Conservation (phyloP, 2,329 filamentous ascomycete genomes). For the Dactylellina leptospora region DNA sequence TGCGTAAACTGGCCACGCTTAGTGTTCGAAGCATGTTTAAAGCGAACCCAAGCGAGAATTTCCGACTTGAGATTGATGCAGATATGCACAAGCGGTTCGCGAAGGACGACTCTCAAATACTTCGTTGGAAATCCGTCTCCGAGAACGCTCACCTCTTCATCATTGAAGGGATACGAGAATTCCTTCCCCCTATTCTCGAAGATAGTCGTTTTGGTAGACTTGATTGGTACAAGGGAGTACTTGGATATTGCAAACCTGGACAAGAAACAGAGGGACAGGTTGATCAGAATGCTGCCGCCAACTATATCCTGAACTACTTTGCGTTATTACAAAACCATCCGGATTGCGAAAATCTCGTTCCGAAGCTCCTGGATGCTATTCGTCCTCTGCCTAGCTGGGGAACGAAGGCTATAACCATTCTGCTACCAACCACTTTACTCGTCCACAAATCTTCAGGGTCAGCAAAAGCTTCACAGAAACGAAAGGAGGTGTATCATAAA, state of each 20-base stretch:
- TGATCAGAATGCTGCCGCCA: neutral
- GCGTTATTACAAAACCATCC: neutral
- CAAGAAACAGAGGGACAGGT: neutral
- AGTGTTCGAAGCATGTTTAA: slow-evolving; percentile 6
- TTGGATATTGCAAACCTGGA: neutral
- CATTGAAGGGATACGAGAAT: slow-evolving; percentile 23
- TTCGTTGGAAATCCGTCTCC: neutral
- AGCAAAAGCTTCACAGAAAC: neutral
- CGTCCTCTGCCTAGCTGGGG: neutral
- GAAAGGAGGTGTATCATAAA: neutral
- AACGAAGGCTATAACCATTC: neutral
- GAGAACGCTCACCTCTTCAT: slow-evolving; percentile 2
- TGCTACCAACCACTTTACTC: neutral
- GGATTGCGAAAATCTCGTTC: neutral
- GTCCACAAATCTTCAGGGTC: neutral
- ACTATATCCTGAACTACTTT: neutral
- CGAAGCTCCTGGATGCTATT: slow-evolving; percentile 1
- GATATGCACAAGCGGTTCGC: neutral
- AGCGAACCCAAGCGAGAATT: slow-evolving; percentile 20
- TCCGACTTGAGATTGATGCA: slow-evolving; percentile 2
- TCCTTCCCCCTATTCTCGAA: neutral
- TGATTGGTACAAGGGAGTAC: neutral
- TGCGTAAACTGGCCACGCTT: too few relatives aligned
- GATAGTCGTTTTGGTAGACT: neutral
- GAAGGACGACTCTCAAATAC: neutral